Base-by-base conservation (phyloP, 1,284 basidiomycete genomes). In the Coniferiporia sulphurascens region DNA sequence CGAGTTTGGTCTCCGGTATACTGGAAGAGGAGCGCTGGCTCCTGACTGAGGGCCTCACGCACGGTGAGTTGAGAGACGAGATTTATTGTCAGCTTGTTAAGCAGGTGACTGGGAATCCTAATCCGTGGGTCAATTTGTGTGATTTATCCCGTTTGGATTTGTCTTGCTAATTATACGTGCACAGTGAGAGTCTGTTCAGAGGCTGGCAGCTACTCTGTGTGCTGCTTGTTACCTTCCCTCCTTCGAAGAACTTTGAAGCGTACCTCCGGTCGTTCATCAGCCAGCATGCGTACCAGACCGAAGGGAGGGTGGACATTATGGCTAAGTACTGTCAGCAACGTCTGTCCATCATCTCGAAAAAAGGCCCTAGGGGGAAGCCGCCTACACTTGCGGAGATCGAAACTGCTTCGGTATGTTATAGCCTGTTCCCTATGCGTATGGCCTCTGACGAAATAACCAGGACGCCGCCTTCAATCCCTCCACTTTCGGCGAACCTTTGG, bases 141-240 rank as follows among this genome's bases (percentile, higher is more conserved):
- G 22, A n/a, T 0, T 19, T 45, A 32, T 22, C 12, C n/a, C 12
- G 1, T 34, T 13, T 10, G 17, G 10, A 12, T n/a, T 32, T 52
- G 13, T 46, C 45, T 36, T 44, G 27, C 13, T 52, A 51, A 38
- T 57, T 38, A 53, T 51, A n/a, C 58, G 38, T 35, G 49, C 9
- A 48, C 63, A 92, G 90, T 21, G 91, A 94, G 67, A 89, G 90
- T 65, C 71, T 85, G 36, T 93, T 95, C 74, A 87, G 87, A 65
- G 94, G 93, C 32, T 96, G 93, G 89, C 94, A 96, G 69, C 75
- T 96, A 49, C 76, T 96, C 38, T 95, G 92, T 69, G 93, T 95
- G 0, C 75, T 95, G 32, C 78, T 95, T 15, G 83, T 91, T 56
- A 89, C 91, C 1, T 96, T 96, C 70, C 89, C 91, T 3, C 94